Conservation (phyloP, 345 rosid species). For the Eutrema japonicum region DNA sequence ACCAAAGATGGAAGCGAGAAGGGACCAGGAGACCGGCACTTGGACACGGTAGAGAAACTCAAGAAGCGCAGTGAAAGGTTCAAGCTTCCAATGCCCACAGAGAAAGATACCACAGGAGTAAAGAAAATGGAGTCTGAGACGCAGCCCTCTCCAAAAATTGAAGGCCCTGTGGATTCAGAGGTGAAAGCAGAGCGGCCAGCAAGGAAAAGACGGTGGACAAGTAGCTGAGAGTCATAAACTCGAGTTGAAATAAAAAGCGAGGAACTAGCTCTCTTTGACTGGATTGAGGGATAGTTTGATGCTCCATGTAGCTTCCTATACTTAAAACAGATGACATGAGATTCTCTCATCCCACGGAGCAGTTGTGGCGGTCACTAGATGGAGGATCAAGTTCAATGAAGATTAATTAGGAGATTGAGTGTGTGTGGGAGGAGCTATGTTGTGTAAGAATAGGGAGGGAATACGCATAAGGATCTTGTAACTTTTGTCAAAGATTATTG, state of each 20-base stretch:
- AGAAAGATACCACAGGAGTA: conserved; percentile 57
- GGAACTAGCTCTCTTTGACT: conserved; percentile 28
- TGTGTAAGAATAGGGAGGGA: conserved; percentile 41
- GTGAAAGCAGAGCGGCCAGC: conserved; percentile 90
- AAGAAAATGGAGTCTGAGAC: conserved; percentile 73
- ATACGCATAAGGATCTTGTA: conserved; percentile 36
- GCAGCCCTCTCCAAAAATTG: conserved; percentile 57
- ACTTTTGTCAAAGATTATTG: conserved; percentile 40
- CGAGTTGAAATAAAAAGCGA: conserved; percentile 26
- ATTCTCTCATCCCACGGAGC: conserved; percentile 33
- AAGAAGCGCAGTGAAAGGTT: conserved; percentile 98
- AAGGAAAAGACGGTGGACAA: conserved; percentile 87
- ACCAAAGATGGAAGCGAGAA: conserved; percentile 61
- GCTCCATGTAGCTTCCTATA: conserved; percentile 32
- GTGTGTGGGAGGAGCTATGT: conserved; percentile 32
- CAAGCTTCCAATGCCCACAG: conserved; percentile 91
- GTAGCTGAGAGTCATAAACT: conserved; percentile 49
- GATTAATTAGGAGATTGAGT: conserved; percentile 19
- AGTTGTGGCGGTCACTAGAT: conserved; percentile 17
- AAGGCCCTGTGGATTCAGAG: conserved; percentile 64
- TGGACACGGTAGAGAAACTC: conserved; percentile 93
- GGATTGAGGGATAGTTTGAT: conserved; percentile 22
- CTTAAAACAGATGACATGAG: conserved; percentile 13
- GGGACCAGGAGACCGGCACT: conserved; percentile 67
- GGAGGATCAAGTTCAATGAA: conserved; percentile 30